These are phyloP conservation scores for Picochlorum sp. DNA, from an alignment of 139 green algal genomes.

Conservation along the genomic window DNA sequence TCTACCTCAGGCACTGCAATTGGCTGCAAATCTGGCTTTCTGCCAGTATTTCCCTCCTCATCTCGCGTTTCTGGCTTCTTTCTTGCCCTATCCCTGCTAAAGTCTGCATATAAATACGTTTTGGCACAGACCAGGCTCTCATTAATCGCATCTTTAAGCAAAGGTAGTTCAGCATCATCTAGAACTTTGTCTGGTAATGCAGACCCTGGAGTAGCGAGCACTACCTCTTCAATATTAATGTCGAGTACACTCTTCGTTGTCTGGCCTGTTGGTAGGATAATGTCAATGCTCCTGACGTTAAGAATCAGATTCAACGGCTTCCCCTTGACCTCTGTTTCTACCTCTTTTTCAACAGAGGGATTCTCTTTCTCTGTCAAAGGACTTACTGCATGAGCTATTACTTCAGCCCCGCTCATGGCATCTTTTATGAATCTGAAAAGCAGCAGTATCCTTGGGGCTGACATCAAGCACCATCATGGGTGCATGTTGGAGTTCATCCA, in stretches of 20 bases:
- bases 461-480: constrained; percentile 32
- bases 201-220: constrained; percentile 37
- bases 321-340: background rate
- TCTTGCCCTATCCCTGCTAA: background rate
- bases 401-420: constrained; percentile 29
- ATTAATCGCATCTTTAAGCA: constrained; percentile 16
- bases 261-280: constrained; percentile 35
- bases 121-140: constrained; percentile 20
- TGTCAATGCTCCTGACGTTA: constrained; percentile 27
- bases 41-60: background rate
- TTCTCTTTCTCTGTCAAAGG: background rate
- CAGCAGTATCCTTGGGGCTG: constrained; percentile 31
- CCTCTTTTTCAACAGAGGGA: background rate
- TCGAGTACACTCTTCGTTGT: constrained; percentile 26
- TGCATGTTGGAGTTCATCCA: constrained; percentile 3
- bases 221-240: constrained; percentile 17
- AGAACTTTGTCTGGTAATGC: constrained; percentile 14
- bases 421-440: constrained; percentile 44
- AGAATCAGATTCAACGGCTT: constrained; percentile 25
- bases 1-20: background rate
- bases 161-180: constrained; percentile 23
- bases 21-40: background rate
- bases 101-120: constrained; percentile 26
- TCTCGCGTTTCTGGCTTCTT: background rate
- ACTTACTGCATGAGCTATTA: constrained; percentile 23